Evolutionary conservation across 257 asterid species (phyloP).

Genomic region (Anisodus acutangulus): DNA sequence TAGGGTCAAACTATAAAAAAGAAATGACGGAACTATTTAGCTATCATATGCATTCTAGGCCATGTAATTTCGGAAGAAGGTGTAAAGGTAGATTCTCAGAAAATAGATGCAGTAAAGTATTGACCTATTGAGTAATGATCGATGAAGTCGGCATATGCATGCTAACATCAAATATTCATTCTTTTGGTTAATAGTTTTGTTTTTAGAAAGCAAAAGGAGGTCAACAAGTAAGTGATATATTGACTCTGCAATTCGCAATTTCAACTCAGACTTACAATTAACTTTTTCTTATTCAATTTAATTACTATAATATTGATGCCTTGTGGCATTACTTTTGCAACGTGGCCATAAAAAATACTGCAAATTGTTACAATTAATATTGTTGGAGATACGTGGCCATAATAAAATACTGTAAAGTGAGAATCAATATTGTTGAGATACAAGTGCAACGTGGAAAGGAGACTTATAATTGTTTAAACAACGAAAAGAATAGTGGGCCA

Average conservation of each 20-base stretch:
- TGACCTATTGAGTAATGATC: neutral
- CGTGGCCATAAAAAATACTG: neutral
- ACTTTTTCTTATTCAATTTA: neutral
- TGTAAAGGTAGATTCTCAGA: no score
- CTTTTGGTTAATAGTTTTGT: neutral
- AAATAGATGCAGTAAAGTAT: no score
- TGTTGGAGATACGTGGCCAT: neutral
- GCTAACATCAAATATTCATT: neutral
- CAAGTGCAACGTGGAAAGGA: neutral
- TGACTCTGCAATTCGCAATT: neutral
- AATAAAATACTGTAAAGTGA: neutral
- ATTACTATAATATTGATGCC: neutral
- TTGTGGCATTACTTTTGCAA: neutral
- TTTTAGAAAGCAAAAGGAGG: neutral
- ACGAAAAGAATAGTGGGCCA: slow-evolving; percentile 7
- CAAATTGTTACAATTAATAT: neutral
- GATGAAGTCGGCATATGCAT: neutral
- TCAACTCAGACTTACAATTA: neutral
- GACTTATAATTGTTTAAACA: slow-evolving; percentile 5
- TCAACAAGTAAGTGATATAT: neutral
- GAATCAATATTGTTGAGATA: neutral
- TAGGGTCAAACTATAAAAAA: neutral
- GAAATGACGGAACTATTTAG: neutral
- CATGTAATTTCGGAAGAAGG: no score
- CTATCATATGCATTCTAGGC: neutral